A percentile compares a stretch with the other conserved stretches of the same genome.
Evolutionary conservation across 495 filamentous ascomycete species (phyloP).

Genomic region (Penicillium paxilli): DNA sequence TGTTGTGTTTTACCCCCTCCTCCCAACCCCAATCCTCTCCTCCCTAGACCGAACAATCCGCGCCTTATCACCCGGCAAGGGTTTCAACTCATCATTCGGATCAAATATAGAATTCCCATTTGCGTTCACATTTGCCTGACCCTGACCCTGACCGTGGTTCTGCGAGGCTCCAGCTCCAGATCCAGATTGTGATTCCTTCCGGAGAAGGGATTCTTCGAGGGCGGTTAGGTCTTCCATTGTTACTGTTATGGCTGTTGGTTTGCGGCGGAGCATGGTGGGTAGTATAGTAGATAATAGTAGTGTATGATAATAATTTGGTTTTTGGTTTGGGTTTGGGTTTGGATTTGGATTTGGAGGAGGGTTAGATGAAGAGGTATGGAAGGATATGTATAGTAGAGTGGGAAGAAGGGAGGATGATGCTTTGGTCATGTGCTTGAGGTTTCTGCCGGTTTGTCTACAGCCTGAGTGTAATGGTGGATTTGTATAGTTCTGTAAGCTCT

Average conservation of each 20-base stretch:
- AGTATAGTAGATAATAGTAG: no score
- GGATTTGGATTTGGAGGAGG: not conserved
- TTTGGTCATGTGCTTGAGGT: not conserved
- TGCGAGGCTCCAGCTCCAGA: no score
- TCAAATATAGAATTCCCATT: constrained; percentile 44
- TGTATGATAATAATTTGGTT: no score
- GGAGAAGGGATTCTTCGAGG: constrained; percentile 64
- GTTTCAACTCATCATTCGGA: constrained; percentile 60
- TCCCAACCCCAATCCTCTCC: constrained; percentile 46
- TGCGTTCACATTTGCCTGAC: no score
- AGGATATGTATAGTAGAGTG: no score
- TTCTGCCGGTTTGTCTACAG: no score
- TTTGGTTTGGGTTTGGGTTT: not conserved
- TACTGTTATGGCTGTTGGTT: constrained; percentile 73
- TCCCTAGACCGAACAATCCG: constrained; percentile 51
- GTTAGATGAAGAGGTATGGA: no score
- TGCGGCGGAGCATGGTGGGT: constrained; percentile 72
- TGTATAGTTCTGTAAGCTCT: no score
- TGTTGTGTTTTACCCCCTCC: constrained; percentile 36
- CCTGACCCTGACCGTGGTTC: no score
- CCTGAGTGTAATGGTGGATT: no score
- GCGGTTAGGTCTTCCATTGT: constrained; percentile 75
- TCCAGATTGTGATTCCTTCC: constrained; percentile 31
- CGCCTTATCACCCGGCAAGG: constrained; percentile 53
- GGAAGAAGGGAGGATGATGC: no score